Evolutionary conservation across 805 yeast genomes (phyloP).

Genomic region (Cyberlindnera amylophila): DNA sequence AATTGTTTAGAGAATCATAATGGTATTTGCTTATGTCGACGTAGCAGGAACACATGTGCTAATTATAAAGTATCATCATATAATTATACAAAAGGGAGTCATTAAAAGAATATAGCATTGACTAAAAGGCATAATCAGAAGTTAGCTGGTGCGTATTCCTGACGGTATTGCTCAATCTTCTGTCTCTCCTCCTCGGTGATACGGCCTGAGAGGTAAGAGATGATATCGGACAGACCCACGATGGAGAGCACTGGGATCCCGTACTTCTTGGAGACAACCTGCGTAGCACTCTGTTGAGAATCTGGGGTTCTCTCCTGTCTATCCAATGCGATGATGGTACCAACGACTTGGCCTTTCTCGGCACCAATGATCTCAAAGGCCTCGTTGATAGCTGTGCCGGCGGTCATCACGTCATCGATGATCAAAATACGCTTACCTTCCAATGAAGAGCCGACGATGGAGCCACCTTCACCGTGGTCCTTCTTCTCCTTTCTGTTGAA

Average conservation of each 20-base stretch:
- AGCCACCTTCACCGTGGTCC: constrained; percentile 98
- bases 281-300: constrained; percentile 71
- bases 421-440: constrained; percentile 72
- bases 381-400: constrained; percentile 96
- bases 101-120: background rate
- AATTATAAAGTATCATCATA: background rate
- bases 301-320: constrained; percentile 85
- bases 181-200: constrained; percentile 55
- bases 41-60: background rate
- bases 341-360: constrained; percentile 73
- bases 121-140: constrained; percentile 8
- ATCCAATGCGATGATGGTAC: constrained; percentile 87
- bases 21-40: too few species aligned
- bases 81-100: too few species aligned
- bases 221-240: constrained; percentile 71
- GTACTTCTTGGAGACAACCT: constrained; percentile 66
- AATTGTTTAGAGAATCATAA: background rate
- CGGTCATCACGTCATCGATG: constrained; percentile 97
- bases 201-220: constrained; percentile 53
- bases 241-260: constrained; percentile 82
- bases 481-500: constrained; percentile 95
- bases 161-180: constrained; percentile 54
- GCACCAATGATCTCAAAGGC: constrained; percentile 74
- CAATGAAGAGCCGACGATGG: constrained; percentile 80
- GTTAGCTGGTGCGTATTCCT: constrained; percentile 31